phyloP scores from a whole-genome alignment of 2,329 filamentous ascomycete species.

The Fusarium brachygibbosum region DNA sequence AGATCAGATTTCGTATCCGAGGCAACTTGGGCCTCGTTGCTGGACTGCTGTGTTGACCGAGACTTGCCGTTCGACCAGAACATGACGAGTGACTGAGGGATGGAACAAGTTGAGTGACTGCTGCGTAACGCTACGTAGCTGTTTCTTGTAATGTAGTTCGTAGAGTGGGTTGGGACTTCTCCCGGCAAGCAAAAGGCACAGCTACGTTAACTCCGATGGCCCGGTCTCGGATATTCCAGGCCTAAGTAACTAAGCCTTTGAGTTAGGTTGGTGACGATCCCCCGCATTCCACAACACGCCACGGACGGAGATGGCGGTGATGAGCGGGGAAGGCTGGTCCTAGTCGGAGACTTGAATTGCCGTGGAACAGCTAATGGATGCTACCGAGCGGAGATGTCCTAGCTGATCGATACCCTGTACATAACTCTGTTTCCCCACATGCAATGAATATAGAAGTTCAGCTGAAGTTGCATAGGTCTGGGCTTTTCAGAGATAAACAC shows the following conservation, averaged over 20 bases:
- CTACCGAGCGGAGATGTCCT: not conserved
- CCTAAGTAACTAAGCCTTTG: not conserved
- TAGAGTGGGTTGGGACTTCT: not conserved
- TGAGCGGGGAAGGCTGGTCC: constrained; percentile 15
- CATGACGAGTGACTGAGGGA: not conserved
- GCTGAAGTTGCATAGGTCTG: not conserved
- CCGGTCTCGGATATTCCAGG: not conserved
- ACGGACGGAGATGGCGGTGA: constrained; percentile 20
- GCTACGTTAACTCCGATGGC: not conserved
- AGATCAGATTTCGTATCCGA: not conserved
- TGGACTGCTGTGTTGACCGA: not conserved
- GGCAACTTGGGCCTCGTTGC: not conserved
- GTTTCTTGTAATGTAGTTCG: not conserved
- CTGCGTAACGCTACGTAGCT: not conserved
- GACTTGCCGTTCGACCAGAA: constrained; percentile 11
- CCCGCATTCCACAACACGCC: not conserved
- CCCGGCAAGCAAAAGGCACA: not conserved
- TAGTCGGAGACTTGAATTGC: not conserved
- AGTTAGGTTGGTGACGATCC: not conserved
- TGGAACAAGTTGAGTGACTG: not conserved
- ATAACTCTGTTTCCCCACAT: not conserved
- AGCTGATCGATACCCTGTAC: no score
- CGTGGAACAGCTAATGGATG: not conserved
- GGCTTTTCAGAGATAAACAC: not conserved
- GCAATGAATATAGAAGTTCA: not conserved